These are phyloP conservation scores for Pleoardoris graminearum DNA, from an alignment of 2,329 filamentous ascomycete genomes.

Conservation along the genomic window DNA sequence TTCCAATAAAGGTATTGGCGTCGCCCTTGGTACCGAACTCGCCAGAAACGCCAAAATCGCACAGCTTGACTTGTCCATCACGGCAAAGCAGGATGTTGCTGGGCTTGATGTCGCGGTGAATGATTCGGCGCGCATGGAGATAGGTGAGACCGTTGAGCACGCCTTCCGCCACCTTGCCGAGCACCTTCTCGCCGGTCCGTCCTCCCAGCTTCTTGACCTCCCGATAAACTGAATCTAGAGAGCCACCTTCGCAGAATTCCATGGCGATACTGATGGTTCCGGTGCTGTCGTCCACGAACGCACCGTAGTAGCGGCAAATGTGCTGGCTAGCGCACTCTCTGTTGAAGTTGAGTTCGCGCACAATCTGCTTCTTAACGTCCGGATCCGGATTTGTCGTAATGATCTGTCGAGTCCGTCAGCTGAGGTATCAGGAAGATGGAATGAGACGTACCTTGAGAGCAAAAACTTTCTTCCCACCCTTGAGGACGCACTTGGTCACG, in stretches of 20 bases:
- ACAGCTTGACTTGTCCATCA: constrained; percentile 88
- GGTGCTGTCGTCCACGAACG: constrained; percentile 93
- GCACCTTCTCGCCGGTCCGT: constrained; percentile 92
- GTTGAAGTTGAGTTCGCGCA: constrained; percentile 95
- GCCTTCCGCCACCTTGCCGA: constrained; percentile 95
- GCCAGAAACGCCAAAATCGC: constrained; percentile 96
- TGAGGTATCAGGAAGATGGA: background rate
- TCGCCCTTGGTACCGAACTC: constrained; percentile 99
- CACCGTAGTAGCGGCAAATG: constrained; percentile 96
- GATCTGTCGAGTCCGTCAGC: constrained; percentile 57
- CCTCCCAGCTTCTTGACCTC: constrained; percentile 96
- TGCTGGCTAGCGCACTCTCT: constrained; percentile 95
- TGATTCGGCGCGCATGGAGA: constrained; percentile 93
- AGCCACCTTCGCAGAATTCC: constrained; percentile 98
- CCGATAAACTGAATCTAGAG: constrained; percentile 93
- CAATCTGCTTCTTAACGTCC: constrained; percentile 97
- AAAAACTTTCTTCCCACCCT: constrained; percentile 91
- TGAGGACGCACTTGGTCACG: constrained; percentile 86
- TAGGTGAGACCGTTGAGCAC: constrained; percentile 93
- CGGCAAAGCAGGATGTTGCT: constrained; percentile 95
- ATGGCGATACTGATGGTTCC: constrained; percentile 98
- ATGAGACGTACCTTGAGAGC: constrained; percentile 75
- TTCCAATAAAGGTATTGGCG: constrained; percentile 98
- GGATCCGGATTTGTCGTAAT: constrained; percentile 98
- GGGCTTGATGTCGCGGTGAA: constrained; percentile 98